phyloP scores from a whole-genome alignment of 139 green algal genomes.

The Nannochloris sp. region DNA sequence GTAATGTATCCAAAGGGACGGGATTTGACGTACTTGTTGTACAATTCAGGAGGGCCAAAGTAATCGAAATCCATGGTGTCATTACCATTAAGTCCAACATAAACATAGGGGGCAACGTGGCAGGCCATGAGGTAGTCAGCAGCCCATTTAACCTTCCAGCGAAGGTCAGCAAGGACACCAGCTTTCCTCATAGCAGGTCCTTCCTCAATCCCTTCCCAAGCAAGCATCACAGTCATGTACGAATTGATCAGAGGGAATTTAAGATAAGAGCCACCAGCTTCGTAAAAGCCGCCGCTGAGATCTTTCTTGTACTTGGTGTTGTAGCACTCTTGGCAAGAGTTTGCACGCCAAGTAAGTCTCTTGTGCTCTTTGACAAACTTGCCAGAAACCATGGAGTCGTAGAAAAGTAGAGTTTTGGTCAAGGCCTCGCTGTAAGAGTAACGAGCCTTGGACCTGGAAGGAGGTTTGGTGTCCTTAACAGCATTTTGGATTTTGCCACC shows the following conservation, averaged over 20 bases:
- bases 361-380: neutral
- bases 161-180: neutral
- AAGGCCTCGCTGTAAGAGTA: constrained; percentile 18
- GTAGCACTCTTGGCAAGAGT: constrained; percentile 1
- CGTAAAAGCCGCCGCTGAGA: constrained; percentile 24
- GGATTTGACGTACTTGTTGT: neutral
- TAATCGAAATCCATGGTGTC: neutral
- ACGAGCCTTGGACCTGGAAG: neutral
- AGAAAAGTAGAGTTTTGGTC: constrained; percentile 16
- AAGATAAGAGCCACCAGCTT: constrained; percentile 20
- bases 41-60: neutral
- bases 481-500: neutral
- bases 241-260: constrained; percentile 15
- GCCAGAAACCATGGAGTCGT: constrained; percentile 20
- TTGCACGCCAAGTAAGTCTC: constrained; percentile 12
- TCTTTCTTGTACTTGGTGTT: constrained; percentile 24
- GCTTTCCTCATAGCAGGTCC: neutral
- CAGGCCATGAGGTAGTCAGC: neutral
- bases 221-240: neutral
- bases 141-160: neutral
- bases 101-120: neutral
- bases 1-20: constrained; percentile 15
- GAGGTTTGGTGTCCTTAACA: constrained; percentile 4
- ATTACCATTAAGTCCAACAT: neutral
- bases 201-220: neutral